Base-by-base conservation (phyloP, 768 basidiomycete species). In the Amanita thiersii region DNA sequence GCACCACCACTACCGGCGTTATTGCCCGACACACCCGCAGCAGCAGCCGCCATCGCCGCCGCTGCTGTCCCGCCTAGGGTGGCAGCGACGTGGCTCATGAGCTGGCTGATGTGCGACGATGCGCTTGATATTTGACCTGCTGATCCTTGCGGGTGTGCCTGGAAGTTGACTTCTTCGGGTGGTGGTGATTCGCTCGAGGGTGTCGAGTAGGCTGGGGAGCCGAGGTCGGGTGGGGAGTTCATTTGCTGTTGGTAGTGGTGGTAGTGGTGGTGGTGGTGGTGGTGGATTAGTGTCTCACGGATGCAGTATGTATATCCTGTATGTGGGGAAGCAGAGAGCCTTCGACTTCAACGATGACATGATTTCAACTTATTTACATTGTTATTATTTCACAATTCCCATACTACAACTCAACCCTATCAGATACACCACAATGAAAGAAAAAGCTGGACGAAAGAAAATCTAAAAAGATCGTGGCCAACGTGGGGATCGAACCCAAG, bases 401-500 rank as follows among this genome's bases (percentile, higher is more conserved):
- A n/a, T n/a, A n/a, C n/a, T n/a, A n/a, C n/a, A n/a, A n/a, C n/a
- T n/a, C n/a, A n/a, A n/a, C n/a, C n/a, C n/a, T n/a, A n/a, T n/a
- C n/a, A n/a, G n/a, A n/a, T n/a, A n/a, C n/a, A n/a, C n/a, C n/a
- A n/a, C n/a, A 10, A 15, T 5, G n/a, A 4, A 14, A 2, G 2
- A 26, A 11, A 28, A 17, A 4, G 38, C 10, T n/a, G n/a, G 12
- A 9, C 10, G 37, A 17, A 11, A 11, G 23, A 26, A 10, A 17
- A 31, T 12, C 7, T 4, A 21, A 33, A 41, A 34, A 34, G 24
- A 29, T 1, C 1, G 14, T 43, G 42, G 42, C 42, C 42, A 37
- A 44, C 42, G 25, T 70, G 73, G 72, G 72, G 72, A 66, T 75
- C 73, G 73, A 74, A 75, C 73, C 75, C 74, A 75, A 70, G 74